These are phyloP conservation scores for Claviceps humidiphila DNA, from an alignment of 2,329 filamentous ascomycete genomes.

Conservation along the genomic window DNA sequence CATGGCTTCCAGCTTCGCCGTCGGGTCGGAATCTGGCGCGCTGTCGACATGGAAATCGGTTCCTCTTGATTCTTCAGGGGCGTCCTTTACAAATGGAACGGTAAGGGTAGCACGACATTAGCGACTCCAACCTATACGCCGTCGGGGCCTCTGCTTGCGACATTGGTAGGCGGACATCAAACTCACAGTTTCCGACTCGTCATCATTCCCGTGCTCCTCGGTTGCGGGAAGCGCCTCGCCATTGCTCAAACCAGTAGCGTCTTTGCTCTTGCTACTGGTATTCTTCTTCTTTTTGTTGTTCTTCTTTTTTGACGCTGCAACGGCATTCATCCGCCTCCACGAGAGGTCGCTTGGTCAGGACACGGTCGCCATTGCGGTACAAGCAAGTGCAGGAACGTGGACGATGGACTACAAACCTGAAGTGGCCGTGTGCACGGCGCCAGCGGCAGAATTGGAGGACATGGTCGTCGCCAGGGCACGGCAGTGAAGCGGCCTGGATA, in stretches of 20 bases:
- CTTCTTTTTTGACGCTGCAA: conserved; percentile 38
- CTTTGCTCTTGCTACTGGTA: conserved; percentile 33
- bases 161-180: too few relatives aligned
- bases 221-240: conserved; percentile 19
- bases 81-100: conserved; percentile 13
- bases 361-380: conserved; percentile 13
- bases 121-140: background rate
- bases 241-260: conserved; percentile 21
- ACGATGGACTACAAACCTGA: conserved; percentile 21
- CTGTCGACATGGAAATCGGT: conserved; percentile 19
- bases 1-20: conserved; percentile 56
- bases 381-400: background rate
- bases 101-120: conserved; percentile 4
- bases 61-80: conserved; percentile 12
- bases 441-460: conserved; percentile 25
- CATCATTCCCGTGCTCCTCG: conserved; percentile 29
- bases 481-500: conserved; percentile 2
- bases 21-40: conserved; percentile 24
- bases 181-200: conserved; percentile 24
- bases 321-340: background rate
- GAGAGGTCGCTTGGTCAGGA: conserved; percentile 13
- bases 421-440: conserved; percentile 22
- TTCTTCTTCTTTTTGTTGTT: conserved; percentile 48
- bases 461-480: conserved; percentile 16
- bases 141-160: background rate